These are phyloP conservation scores for Coemansia sp. DNA, from an alignment of 192 early-diverging fungal genomes.

Conservation along the genomic window DNA sequence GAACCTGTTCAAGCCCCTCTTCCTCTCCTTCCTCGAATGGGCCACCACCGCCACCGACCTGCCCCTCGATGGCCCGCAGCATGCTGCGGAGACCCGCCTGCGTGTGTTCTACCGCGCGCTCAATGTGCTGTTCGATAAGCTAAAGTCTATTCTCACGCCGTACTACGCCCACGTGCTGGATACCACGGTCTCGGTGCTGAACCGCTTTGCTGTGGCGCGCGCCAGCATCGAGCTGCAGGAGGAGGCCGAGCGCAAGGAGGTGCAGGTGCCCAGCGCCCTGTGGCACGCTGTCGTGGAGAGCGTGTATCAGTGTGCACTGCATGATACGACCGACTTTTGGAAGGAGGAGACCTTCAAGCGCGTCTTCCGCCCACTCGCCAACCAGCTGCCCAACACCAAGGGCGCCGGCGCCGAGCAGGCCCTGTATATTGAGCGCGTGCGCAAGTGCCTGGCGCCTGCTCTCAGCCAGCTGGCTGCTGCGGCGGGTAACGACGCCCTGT, in stretches of 20 bases:
- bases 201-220: slow-evolving; percentile 46
- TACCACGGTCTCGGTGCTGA: slow-evolving; percentile 59
- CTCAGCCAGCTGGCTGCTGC: slow-evolving; percentile 80
- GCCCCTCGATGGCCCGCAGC: slow-evolving; percentile 6
- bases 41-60: slow-evolving; percentile 10
- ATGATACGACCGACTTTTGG: slow-evolving; percentile 72
- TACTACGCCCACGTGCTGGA: slow-evolving; percentile 80
- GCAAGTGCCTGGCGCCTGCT: slow-evolving; percentile 69
- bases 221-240: slow-evolving; percentile 46
- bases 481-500: slow-evolving; percentile 72
- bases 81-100: slow-evolving; percentile 27
- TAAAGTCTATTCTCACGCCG: slow-evolving; percentile 71
- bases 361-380: slow-evolving; percentile 66
- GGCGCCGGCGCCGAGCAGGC: slow-evolving; percentile 12
- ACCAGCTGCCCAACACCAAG: slow-evolving; percentile 70
- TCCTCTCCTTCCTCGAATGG: slow-evolving; percentile 74
- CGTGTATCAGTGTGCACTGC: slow-evolving; percentile 63
- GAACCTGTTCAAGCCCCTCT: slow-evolving; percentile 90
- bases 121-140: slow-evolving; percentile 36
- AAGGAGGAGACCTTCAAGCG: slow-evolving; percentile 75
- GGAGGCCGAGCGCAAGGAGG: slow-evolving; percentile 36
- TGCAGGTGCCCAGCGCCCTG: slow-evolving; percentile 56
- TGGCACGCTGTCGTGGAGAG: slow-evolving; percentile 76
- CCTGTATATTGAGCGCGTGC: slow-evolving; percentile 57
- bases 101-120: slow-evolving; percentile 45